Evolutionary conservation across 1,284 basidiomycete species (phyloP).

Genomic region (Moesziomyces antarcticus): DNA sequence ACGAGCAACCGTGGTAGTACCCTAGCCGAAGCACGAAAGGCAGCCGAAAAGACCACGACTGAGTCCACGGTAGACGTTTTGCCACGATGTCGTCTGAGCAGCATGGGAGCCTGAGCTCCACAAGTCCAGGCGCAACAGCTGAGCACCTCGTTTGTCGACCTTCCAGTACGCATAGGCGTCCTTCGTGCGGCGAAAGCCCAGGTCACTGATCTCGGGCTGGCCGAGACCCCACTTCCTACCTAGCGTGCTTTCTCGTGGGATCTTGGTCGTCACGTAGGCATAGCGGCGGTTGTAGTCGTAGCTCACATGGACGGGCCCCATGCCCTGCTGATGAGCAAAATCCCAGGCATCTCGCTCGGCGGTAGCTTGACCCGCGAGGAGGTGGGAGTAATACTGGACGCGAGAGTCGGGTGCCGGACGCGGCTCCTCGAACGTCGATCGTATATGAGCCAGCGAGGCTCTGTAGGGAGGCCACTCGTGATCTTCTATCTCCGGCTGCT

Average conservation of each 20-base stretch:
- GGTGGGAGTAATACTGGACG: not conserved
- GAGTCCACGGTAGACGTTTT: not conserved
- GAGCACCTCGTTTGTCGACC: not conserved
- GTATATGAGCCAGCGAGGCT: not conserved
- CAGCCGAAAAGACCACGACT: too few relatives aligned
- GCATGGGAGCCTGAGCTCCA: not conserved
- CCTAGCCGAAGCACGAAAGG: too few relatives aligned
- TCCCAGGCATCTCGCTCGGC: not conserved
- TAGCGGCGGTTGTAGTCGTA: not conserved
- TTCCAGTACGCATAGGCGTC: slow-evolving; percentile 4
- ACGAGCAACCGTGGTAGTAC: too few relatives aligned
- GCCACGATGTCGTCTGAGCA: not conserved
- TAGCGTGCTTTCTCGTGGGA: slow-evolving; percentile 1
- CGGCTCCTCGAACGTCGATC: not conserved
- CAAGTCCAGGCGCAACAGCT: not conserved
- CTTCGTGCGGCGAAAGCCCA: not conserved
- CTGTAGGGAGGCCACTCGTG: not conserved
- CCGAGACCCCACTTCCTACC: not conserved
- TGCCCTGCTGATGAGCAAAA: not conserved
- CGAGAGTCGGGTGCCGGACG: too few relatives aligned
- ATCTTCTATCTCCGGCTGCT: not conserved
- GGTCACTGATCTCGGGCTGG: not conserved
- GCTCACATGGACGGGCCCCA: not conserved
- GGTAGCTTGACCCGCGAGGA: not conserved
- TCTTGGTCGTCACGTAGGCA: slow-evolving; percentile 1